Evolutionary conservation across 257 asterid genomes (phyloP).

Genomic region (Fraxinus excelsior): DNA sequence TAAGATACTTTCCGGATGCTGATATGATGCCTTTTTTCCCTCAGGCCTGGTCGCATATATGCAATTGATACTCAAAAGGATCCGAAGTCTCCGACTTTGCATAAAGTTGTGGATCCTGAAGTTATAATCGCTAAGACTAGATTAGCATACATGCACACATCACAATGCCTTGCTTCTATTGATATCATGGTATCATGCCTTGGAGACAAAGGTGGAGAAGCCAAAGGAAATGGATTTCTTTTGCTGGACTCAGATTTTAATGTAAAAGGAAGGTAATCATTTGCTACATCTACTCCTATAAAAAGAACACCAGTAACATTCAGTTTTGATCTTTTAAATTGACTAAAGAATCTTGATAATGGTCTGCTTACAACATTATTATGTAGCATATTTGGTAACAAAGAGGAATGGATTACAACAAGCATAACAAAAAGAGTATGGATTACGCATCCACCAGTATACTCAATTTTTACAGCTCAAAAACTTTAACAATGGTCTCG

Average conservation of each 20-base stretch:
- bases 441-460: too few species aligned
- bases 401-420: too few species aligned
- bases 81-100: conserved; percentile 75
- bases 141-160: conserved; percentile 90
- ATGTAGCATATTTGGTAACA: too few species aligned
- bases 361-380: too few species aligned
- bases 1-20: neutral
- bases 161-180: conserved; percentile 97
- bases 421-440: too few species aligned
- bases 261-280: conserved; percentile 87
- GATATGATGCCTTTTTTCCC: conserved; percentile 6
- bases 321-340: too few species aligned
- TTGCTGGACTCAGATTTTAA: conserved; percentile 84
- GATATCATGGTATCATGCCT: conserved; percentile 96
- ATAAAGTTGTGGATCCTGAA: conserved; percentile 75
- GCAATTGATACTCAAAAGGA: conserved; percentile 81
- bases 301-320: too few species aligned
- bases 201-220: conserved; percentile 94
- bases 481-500: too few species aligned
- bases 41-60: conserved; percentile 93
- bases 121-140: conserved; percentile 78
- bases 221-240: conserved; percentile 92
- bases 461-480: too few species aligned
- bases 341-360: too few species aligned
- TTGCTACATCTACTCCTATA: conserved; percentile 1